Percentiles rank a stretch among this genome's conserved stretches.
phyloP scores from a whole-genome alignment of 2,329 filamentous ascomycete species.

The Xylariaceae sp. region DNA sequence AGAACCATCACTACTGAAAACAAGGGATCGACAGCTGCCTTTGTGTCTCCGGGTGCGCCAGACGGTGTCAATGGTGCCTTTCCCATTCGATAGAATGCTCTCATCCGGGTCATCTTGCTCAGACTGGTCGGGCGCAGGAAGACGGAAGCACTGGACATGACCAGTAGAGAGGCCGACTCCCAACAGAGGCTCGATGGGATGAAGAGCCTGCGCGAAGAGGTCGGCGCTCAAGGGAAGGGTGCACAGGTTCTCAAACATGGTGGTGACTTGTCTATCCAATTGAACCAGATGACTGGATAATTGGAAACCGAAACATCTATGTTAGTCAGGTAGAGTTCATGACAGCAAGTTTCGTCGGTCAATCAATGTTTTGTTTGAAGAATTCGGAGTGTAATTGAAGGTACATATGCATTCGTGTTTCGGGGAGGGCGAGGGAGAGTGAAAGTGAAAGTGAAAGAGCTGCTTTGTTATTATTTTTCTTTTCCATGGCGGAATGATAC shows the following conservation, averaged over 20 bases:
- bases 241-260: constrained; percentile 89
- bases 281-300: too few species aligned
- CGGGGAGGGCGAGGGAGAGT: too few species aligned
- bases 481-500: too few species aligned
- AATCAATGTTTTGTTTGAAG: too few species aligned
- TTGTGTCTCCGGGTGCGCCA: constrained; percentile 92
- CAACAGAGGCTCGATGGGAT: constrained; percentile 78
- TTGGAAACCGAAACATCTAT: too few species aligned
- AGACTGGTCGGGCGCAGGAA: constrained; percentile 53
- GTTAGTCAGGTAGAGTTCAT: too few species aligned
- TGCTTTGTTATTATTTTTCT: too few species aligned
- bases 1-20: constrained; percentile 73
- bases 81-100: constrained; percentile 56
- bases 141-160: constrained; percentile 78
- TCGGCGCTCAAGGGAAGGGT: constrained; percentile 81
- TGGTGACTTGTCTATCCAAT: too few species aligned
- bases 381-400: too few species aligned
- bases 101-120: constrained; percentile 50
- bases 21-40: constrained; percentile 81
- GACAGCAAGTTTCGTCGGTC: too few species aligned
- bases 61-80: constrained; percentile 71
- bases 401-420: too few species aligned
- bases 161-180: constrained; percentile 81
- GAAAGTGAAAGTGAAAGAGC: too few species aligned
- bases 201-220: constrained; percentile 82